A percentile compares a stretch with the other conserved stretches of the same genome.
Conservation (phyloP, 495 filamentous ascomycete genomes). For the Peziza echinospora region DNA sequence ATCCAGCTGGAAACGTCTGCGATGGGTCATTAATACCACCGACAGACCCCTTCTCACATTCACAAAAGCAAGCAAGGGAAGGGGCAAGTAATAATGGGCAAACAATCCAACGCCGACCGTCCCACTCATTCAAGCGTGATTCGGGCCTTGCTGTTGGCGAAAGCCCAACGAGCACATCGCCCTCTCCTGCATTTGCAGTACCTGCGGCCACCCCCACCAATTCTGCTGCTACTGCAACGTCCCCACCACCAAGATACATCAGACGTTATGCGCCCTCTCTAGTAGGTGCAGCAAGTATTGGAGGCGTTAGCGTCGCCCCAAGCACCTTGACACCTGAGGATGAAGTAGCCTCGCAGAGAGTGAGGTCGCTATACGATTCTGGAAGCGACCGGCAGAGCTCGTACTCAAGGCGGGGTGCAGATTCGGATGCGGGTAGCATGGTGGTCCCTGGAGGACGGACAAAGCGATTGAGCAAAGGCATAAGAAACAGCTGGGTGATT, state of each 20-base stretch:
- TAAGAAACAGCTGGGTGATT: conserved; percentile 10
- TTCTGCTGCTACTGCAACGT: not conserved
- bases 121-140: not conserved
- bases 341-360: conserved; percentile 15
- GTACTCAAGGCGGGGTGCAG: conserved; percentile 12
- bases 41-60: not conserved
- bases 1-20: too few relatives aligned
- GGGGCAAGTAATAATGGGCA: not conserved
- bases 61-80: not conserved
- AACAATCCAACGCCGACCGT: not conserved
- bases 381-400: conserved; percentile 17
- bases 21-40: not conserved
- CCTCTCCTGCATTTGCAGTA: not conserved
- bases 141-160: not conserved
- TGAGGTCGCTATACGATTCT: conserved; percentile 19
- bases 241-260: not conserved
- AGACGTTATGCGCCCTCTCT: not conserved
- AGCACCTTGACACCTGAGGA: conserved; percentile 14
- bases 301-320: not conserved
- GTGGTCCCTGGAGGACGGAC: conserved; percentile 13
- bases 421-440: not conserved
- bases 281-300: not conserved
- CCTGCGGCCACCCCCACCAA: not conserved
- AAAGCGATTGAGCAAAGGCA: conserved; percentile 8
- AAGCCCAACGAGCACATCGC: not conserved